Conservation (phyloP, 306 rosid genomes). For the Dryas alaskensis region DNA sequence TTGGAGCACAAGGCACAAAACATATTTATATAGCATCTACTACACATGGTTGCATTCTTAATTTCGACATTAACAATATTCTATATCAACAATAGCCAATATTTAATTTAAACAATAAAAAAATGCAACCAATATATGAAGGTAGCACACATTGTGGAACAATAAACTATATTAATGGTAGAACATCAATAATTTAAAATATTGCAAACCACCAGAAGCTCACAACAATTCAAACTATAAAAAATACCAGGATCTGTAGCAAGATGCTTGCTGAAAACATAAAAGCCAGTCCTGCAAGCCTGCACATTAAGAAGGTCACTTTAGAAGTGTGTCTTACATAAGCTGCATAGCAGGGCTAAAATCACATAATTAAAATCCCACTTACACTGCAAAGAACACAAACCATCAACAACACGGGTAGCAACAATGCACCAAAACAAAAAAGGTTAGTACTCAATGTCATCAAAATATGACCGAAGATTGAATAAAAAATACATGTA, state of each 20-base stretch:
- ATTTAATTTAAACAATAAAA: background rate
- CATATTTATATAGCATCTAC: background rate
- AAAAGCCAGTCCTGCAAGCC: slow-evolving; percentile 98
- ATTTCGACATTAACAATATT: background rate
- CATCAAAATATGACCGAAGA: background rate
- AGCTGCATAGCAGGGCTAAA: slow-evolving; percentile 30
- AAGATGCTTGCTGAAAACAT: slow-evolving; percentile 97
- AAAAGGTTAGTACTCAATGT: slow-evolving; percentile 29
- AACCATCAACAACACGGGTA: slow-evolving; percentile 21
- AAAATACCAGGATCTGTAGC: slow-evolving; percentile 89
- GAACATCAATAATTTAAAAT: background rate
- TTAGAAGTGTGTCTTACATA: slow-evolving; percentile 20
- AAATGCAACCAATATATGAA: background rate
- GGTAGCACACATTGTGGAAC: background rate
- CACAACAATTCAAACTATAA: slow-evolving; percentile 14
- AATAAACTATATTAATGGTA: background rate
- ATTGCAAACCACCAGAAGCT: slow-evolving; percentile 19
- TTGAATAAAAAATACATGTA: background rate
- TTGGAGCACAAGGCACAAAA: background rate
- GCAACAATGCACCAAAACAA: slow-evolving; percentile 35
- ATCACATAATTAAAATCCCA: slow-evolving; percentile 26
- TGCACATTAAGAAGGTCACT: slow-evolving; percentile 30
- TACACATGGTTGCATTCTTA: background rate
- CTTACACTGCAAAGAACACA: slow-evolving; percentile 71
- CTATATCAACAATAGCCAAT: background rate